Conservation (phyloP, 495 filamentous ascomycete genomes). For the Sphaerosporella brunnea region DNA sequence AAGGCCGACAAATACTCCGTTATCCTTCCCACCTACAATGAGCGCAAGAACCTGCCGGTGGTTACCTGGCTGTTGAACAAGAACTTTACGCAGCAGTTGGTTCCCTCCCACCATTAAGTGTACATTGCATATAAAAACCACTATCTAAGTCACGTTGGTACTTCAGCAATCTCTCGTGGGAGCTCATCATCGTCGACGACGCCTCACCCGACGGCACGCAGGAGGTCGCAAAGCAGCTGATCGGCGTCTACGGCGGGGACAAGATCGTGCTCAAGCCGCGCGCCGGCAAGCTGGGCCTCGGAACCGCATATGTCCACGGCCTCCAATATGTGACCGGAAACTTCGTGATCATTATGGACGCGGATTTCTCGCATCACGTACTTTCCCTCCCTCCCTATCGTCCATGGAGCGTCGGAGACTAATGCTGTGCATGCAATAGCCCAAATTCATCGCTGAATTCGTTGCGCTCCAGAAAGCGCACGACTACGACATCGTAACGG, state of each 20-base stretch:
- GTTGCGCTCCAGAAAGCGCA: conserved; percentile 28
- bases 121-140: too few species aligned
- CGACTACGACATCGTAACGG: conserved; percentile 89
- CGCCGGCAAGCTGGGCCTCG: conserved; percentile 84
- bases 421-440: conserved; percentile 9
- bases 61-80: conserved; percentile 82
- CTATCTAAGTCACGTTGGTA: too few species aligned
- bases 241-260: conserved; percentile 53
- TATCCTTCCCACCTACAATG: conserved; percentile 95
- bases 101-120: conserved; percentile 4
- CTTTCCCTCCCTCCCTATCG: conserved; percentile 10
- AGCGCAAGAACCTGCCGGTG: conserved; percentile 89
- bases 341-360: conserved; percentile 98
- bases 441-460: conserved; percentile 25
- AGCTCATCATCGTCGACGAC: conserved; percentile 88
- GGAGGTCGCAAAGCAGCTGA: conserved; percentile 71
- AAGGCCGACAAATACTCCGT: conserved; percentile 74
- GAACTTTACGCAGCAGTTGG: conserved; percentile 71
- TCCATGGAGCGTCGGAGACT: not conserved
- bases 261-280: conserved; percentile 74
- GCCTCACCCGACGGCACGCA: conserved; percentile 92
- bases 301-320: conserved; percentile 93
- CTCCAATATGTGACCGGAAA: conserved; percentile 73
- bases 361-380: conserved; percentile 89
- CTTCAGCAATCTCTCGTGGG: conserved; percentile 87